These are phyloP conservation scores for Manihot esculenta DNA, from an alignment of 441 rosid genomes.

Conservation along the genomic window DNA sequence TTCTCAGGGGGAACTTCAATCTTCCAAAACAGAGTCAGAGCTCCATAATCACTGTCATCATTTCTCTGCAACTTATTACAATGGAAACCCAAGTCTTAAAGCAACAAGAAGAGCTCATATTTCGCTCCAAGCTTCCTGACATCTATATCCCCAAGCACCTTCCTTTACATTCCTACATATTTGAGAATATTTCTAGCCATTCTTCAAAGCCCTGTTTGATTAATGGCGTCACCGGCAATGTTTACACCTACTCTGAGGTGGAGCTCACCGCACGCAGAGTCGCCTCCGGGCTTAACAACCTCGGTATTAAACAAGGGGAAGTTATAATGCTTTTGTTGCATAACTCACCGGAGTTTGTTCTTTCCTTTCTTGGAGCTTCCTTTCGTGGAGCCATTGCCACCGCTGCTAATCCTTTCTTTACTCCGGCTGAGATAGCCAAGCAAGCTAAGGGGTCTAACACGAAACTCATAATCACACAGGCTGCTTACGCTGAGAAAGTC, in stretches of 20 bases:
- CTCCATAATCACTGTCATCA: not conserved
- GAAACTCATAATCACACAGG: conserved; percentile 53
- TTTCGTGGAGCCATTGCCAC: conserved; percentile 51
- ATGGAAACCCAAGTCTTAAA: conserved; percentile 37
- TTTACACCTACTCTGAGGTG: conserved; percentile 43
- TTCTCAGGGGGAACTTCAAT: conserved; percentile 20
- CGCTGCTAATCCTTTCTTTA: conserved; percentile 65
- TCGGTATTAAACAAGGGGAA: conserved; percentile 53
- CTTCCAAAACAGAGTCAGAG: not conserved
- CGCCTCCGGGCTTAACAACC: conserved; percentile 51
- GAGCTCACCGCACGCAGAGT: conserved; percentile 49
- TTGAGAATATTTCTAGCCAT: conserved; percentile 47
- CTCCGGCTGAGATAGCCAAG: conserved; percentile 57
- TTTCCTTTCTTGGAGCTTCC: conserved; percentile 60
- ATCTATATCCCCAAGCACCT: conserved; percentile 62
- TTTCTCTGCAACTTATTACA: not conserved
- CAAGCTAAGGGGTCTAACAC: conserved; percentile 45
- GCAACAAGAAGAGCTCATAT: conserved; percentile 35
- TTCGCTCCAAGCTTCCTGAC: conserved; percentile 62
- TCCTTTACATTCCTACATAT: conserved; percentile 54
- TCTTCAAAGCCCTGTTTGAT: conserved; percentile 55
- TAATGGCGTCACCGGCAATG: conserved; percentile 48
- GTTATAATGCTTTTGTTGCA: conserved; percentile 67
- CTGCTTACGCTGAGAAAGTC: conserved; percentile 41
- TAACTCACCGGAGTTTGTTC: conserved; percentile 54